Percentiles rank a stretch among this genome's conserved stretches.
Evolutionary conservation across 345 rosid species (phyloP).

Genomic region (Nasturtium officinale): DNA sequence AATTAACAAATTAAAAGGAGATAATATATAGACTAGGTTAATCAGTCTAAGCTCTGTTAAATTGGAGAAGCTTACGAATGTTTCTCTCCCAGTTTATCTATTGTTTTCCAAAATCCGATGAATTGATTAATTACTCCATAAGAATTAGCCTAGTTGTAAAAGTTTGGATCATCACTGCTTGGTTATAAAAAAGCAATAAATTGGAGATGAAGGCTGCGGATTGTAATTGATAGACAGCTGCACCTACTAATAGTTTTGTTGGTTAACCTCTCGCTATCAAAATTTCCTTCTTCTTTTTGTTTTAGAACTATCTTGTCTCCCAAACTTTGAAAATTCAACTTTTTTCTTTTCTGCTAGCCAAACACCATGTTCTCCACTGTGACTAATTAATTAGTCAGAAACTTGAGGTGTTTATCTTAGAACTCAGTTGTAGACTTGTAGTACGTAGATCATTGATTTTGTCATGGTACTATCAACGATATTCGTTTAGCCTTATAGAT

Average conservation of each 20-base stretch:
- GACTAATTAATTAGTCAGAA: constrained; percentile 10
- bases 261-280: constrained; percentile 36
- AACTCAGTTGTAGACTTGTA: constrained; percentile 17
- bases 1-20: background rate
- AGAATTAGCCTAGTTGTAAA: no score
- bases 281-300: background rate
- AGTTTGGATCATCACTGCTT: no score
- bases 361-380: background rate
- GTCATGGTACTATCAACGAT: background rate
- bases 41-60: background rate
- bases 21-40: background rate
- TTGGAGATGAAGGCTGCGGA: background rate
- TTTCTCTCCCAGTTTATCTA: background rate
- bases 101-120: constrained; percentile 13
- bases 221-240: constrained; percentile 18
- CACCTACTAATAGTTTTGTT: constrained; percentile 30
- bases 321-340: constrained; percentile 26
- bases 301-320: background rate
- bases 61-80: background rate
- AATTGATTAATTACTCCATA: no score
- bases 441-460: background rate
- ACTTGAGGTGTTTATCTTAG: constrained; percentile 21
- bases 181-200: no score
- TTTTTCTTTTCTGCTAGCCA: background rate
- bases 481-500: background rate